Evolutionary conservation across 1,284 basidiomycete genomes (phyloP).

Genomic region (Vanrija humicola): DNA sequence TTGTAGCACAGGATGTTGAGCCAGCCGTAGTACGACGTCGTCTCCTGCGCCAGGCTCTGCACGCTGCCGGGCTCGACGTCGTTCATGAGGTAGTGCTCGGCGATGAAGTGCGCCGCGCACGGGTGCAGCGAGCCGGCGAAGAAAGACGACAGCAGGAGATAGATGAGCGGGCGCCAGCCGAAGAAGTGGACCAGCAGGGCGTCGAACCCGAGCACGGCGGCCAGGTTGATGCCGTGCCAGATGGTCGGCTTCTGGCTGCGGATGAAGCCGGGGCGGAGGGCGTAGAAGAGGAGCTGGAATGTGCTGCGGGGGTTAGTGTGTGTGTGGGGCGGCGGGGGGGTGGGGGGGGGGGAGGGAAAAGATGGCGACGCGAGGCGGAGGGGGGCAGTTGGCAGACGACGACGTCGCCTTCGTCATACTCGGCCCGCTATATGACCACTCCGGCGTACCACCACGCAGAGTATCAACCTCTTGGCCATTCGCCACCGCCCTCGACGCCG

Average conservation of each 20-base stretch:
- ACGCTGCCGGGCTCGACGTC: slow-evolving; percentile 20
- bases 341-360: neutral
- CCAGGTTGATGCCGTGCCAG: slow-evolving; percentile 81
- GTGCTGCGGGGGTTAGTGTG: slow-evolving; percentile 56
- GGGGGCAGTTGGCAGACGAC: too few species aligned
- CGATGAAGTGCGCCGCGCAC: slow-evolving; percentile 94
- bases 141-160: slow-evolving; percentile 83
- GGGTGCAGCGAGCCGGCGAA: slow-evolving; percentile 95
- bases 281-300: slow-evolving; percentile 98
- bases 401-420: too few species aligned
- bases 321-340: neutral
- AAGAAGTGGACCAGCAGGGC: slow-evolving; percentile 60
- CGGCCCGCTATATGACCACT: too few species aligned
- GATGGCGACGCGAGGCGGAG: neutral
- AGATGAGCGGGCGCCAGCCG: slow-evolving; percentile 67
- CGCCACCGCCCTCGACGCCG: too few species aligned
- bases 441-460: too few species aligned
- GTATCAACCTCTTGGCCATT: neutral
- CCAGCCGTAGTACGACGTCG: slow-evolving; percentile 93
- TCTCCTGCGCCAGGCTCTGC: slow-evolving; percentile 65
- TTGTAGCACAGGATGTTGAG: slow-evolving; percentile 94
- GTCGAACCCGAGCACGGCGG: slow-evolving; percentile 69
- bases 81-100: slow-evolving; percentile 93
- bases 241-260: slow-evolving; percentile 72
- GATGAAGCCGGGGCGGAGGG: slow-evolving; percentile 91